Percentiles rank a stretch among this genome's conserved stretches.
These are phyloP conservation scores for Dictyostelium firmibasis DNA, from an alignment of 78 protist species.

Conservation along the genomic window DNA sequence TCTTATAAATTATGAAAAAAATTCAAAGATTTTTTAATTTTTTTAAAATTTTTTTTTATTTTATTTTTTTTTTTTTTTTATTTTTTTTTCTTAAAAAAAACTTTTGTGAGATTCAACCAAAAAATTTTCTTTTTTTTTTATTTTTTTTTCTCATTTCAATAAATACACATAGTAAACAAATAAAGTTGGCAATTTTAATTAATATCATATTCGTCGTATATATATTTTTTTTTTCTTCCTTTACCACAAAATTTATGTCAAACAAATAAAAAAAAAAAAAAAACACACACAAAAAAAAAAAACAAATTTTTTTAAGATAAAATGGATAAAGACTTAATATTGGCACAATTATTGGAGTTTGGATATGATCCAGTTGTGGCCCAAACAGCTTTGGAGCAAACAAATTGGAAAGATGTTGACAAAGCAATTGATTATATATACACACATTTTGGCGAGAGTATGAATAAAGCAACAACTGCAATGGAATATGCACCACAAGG, in stretches of 20 bases:
- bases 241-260: not conserved
- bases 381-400: slow-evolving; percentile 55
- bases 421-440: slow-evolving; percentile 56
- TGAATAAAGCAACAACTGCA: not conserved
- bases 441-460: not conserved
- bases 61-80: too few relatives aligned
- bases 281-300: too few relatives aligned
- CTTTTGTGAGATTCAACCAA: too few relatives aligned
- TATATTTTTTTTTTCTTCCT: not conserved
- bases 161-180: not conserved
- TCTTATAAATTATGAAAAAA: not conserved
- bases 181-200: too few relatives aligned
- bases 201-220: too few relatives aligned
- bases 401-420: not conserved
- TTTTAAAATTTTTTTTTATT: too few relatives aligned
- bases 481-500: not conserved
- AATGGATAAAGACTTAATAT: slow-evolving; percentile 18
- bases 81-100: too few relatives aligned
- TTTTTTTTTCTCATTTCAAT: too few relatives aligned
- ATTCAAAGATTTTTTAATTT: not conserved
- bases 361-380: slow-evolving; percentile 61
- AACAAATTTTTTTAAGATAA: not conserved
- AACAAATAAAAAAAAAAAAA: not conserved
- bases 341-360: slow-evolving; percentile 46
- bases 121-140: too few relatives aligned